phyloP scores from a whole-genome alignment of 2,329 filamentous ascomycete genomes.

The Neofusicoccum kwambonambiense region DNA sequence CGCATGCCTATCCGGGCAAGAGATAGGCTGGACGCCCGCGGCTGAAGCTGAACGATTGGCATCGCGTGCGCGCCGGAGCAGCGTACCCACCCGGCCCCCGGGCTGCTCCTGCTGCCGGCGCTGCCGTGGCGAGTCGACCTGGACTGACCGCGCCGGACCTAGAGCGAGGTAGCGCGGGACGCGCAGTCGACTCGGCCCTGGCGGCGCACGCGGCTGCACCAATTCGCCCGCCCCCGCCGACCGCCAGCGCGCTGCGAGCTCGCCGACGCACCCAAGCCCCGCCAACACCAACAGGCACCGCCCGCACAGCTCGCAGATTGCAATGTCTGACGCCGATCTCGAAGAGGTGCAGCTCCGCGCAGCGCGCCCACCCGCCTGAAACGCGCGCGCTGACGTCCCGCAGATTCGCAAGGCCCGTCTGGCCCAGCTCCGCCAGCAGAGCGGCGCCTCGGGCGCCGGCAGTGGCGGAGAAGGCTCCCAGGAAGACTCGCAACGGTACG shows the following conservation, averaged over 20 bases:
- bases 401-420: constrained; percentile 90
- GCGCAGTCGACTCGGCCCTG: not conserved
- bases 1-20: constrained; percentile 6
- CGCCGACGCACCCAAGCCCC: not conserved
- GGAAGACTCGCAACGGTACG: constrained; percentile 46
- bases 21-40: not conserved
- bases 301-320: constrained; percentile 6
- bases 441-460: constrained; percentile 52
- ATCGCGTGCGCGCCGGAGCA: not conserved
- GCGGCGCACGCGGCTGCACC: not conserved
- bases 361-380: constrained; percentile 2
- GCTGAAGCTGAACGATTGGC: not conserved
- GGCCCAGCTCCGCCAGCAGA: constrained; percentile 80
- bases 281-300: constrained; percentile 14
- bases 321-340: constrained; percentile 65
- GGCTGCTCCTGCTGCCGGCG: not conserved
- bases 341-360: constrained; percentile 52
- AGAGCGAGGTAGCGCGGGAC: not conserved
- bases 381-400: constrained; percentile 18
- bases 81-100: not conserved
- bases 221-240: not conserved
- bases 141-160: not conserved
- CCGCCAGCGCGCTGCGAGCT: not conserved
- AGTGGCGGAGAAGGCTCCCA: constrained; percentile 44
- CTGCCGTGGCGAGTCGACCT: not conserved